Base-by-base conservation (phyloP, 2,329 filamentous ascomycete species). In the Hypoxylon sp. region DNA sequence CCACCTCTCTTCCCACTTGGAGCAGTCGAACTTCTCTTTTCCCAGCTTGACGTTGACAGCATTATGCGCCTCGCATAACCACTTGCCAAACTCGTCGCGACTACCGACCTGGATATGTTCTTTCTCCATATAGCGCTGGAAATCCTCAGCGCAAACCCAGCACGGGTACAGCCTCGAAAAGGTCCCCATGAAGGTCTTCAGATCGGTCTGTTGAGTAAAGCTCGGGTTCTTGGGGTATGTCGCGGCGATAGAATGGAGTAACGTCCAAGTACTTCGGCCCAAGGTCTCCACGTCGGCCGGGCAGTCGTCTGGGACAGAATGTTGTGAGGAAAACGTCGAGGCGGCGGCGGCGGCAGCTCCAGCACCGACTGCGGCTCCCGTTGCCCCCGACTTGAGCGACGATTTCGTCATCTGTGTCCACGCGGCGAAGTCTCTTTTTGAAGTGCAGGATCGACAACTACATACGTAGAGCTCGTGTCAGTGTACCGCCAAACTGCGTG, bases 81-180 rank as follows among this genome's bases (percentile, higher is more conserved):
- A 97, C 67, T 84, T 84, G 24, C 92, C 93, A 79, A 96, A 93
- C 74, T 93, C 91, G 63, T 89, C 87, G 39, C 89, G 81, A 71
- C 85, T 87, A 42, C 81, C 83, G 7, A 87, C 82, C 68, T 80
- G 79, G 42, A 95, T 90, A 76, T 88, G 87, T 72, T 94, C 92
- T 69, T 87, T 86, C 69, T 84, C 85, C 83, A 98, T 91, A 86
- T 95, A 98, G 0, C 79, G 79, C 79, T 91, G 91, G 79, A 99
- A 98, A 78, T 98, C 95, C 67, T 95, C 92, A 35, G 94, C 96
- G 80, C 96, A 99, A 2, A 92, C 88, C 93, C 94, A 97, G 84
- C 96, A 99, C 3, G 96, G 96, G 77, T 99, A 99, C 19, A 98
- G 81, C 73, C 91, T 92, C 27, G 92, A 90, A 79, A 99, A 97